Evolutionary conservation across 2,329 filamentous ascomycete genomes (phyloP).

Genomic region (Immersiporthe knoxdaviesiana): DNA sequence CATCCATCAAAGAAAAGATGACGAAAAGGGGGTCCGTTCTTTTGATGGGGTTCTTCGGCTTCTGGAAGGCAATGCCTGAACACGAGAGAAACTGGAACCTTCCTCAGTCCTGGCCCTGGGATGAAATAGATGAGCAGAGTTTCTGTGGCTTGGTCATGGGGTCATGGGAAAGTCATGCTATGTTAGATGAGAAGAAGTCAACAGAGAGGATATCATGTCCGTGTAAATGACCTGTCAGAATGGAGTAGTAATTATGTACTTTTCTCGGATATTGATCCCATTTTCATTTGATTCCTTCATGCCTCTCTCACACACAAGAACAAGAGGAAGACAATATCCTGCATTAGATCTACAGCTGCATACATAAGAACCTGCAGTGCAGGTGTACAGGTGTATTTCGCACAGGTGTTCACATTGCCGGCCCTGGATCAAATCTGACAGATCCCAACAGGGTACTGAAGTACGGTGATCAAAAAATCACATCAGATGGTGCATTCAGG

Average conservation of each 20-base stretch:
- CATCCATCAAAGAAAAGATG: not conserved
- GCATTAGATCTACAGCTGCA: not conserved
- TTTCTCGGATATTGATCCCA: not conserved
- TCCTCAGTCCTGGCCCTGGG: not conserved
- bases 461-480: not conserved
- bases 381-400: too few relatives aligned
- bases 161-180: not conserved
- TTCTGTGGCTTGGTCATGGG: not conserved
- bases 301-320: too few relatives aligned
- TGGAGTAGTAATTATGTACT: too few relatives aligned
- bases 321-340: not conserved
- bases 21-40: not conserved
- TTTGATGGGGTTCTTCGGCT: not conserved
- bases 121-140: not conserved
- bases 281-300: too few relatives aligned
- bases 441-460: too few relatives aligned
- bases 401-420: not conserved
- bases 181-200: not conserved
- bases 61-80: not conserved
- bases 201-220: not conserved
- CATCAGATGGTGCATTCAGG: slow-evolving; percentile 4
- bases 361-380: not conserved
- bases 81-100: not conserved
- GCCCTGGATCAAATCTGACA: not conserved
- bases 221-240: too few relatives aligned